Percentiles rank a stretch among this genome's conserved stretches.
phyloP scores from a whole-genome alignment of 2,329 filamentous ascomycete species.

The Plenodomus tracheiphilus region DNA sequence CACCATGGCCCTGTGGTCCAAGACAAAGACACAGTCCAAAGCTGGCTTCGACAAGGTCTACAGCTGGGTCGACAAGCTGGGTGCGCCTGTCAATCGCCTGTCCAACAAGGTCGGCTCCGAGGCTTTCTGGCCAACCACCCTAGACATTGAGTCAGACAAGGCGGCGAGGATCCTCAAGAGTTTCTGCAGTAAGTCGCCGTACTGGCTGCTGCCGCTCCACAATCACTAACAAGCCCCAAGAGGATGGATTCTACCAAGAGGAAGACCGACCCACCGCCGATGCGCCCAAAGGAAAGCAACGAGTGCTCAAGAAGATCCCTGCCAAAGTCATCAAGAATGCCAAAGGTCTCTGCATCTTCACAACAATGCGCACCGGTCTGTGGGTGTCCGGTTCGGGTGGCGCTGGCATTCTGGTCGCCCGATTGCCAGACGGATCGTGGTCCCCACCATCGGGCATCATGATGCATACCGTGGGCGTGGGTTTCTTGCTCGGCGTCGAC shows the following conservation, averaged over 20 bases:
- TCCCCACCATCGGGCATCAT: slow-evolving; percentile 89
- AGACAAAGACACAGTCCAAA: slow-evolving; percentile 41
- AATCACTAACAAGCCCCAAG: slow-evolving; percentile 36
- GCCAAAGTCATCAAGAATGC: slow-evolving; percentile 81
- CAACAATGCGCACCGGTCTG: slow-evolving; percentile 89
- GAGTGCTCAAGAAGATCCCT: slow-evolving; percentile 80
- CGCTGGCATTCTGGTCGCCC: slow-evolving; percentile 81
- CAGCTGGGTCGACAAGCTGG: slow-evolving; percentile 68
- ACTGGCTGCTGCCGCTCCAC: not conserved
- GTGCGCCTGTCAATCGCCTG: slow-evolving; percentile 76
- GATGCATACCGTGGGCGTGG: slow-evolving; percentile 84
- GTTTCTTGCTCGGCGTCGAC: slow-evolving; percentile 88
- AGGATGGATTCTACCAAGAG: slow-evolving; percentile 71
- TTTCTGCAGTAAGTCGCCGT: slow-evolving; percentile 75
- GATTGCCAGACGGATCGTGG: slow-evolving; percentile 85
- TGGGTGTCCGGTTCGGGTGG: slow-evolving; percentile 92
- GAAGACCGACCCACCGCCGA: slow-evolving; percentile 52
- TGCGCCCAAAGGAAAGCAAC: slow-evolving; percentile 64
- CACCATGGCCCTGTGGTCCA: slow-evolving; percentile 39
- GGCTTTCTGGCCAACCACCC: slow-evolving; percentile 80
- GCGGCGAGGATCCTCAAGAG: slow-evolving; percentile 85
- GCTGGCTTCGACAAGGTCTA: slow-evolving; percentile 72
- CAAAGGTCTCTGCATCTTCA: slow-evolving; percentile 90
- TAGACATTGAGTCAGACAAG: slow-evolving; percentile 91
- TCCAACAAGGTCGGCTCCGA: slow-evolving; percentile 82